These are phyloP conservation scores for Solanum aculeatissimum DNA, from an alignment of 305 asterid genomes.

Conservation along the genomic window DNA sequence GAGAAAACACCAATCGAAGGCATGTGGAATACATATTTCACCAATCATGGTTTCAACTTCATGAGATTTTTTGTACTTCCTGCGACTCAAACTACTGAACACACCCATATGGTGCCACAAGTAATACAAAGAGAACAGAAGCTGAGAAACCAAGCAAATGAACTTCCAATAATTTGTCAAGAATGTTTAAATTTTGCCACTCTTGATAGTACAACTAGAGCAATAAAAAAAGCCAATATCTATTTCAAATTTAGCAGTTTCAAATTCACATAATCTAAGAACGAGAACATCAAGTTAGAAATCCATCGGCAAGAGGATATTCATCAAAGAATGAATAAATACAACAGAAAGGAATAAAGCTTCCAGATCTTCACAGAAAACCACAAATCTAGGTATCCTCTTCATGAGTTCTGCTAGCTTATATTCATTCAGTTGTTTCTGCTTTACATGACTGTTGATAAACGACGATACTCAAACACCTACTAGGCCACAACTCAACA, in stretches of 20 bases:
- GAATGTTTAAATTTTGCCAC: neutral
- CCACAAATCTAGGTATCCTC: conserved; percentile 1
- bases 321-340: neutral
- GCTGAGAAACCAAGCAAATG: neutral
- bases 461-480: neutral
- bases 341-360: neutral
- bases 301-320: neutral
- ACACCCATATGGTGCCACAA: neutral
- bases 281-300: neutral
- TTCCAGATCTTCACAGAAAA: neutral
- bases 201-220: neutral
- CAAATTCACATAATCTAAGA: neutral
- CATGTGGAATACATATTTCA: neutral
- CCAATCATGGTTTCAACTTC: neutral
- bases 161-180: neutral
- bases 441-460: conserved; percentile 2
- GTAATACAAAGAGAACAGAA: neutral
- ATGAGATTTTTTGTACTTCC: neutral
- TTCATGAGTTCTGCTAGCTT: conserved; percentile 5
- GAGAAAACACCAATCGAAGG: neutral
- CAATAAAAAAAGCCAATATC: neutral
- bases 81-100: neutral
- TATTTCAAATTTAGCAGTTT: neutral
- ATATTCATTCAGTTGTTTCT: neutral
- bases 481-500: neutral